Base-by-base conservation (phyloP, 2,329 filamentous ascomycete species). In the Neofusicoccum umdonicola region DNA sequence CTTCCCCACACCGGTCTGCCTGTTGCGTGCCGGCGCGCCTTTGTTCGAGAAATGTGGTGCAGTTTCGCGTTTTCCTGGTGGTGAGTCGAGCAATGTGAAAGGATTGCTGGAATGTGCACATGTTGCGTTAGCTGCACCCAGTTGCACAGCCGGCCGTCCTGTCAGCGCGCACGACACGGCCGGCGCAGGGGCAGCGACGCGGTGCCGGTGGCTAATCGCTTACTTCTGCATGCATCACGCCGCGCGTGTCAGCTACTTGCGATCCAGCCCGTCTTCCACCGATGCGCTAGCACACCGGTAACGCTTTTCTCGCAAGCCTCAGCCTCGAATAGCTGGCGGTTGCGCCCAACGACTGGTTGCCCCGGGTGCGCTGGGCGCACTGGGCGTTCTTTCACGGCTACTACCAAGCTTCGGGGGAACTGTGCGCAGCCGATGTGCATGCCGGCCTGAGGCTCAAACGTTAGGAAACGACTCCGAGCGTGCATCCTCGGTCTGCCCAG, bases 281-380 rank as follows among this genome's bases (percentile, higher is more conserved):
- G 54, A 58, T 58, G 27, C 27, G 27, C 27, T 31, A 31, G 27
- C 27, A 31, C 6, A 7, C 27, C 27, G 27, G 27, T 31, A 31
- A 31, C 27, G 27, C 41, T 17, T n/a, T 17, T n/a, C 13, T 17
- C n/a, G 27, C 37, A 34, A 37, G 17, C 19, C 52, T 31, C 52
- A 42, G 19, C 39, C 39, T 57, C 54, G 41, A 39, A 19, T 42
- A 34, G 27, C 54, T 31, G 54, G 39, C 19, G 12, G 41, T 34
- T 58, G 56, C 56, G 42, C 42, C 56, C 17, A 22, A 37, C 56
- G 31, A 60, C 56, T 60, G 56, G 56, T 60, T 60, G 56, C 42
- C 42, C 27, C 27, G 41, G 56, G 41, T 31, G 31, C 56, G 27
- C 41, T 58, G 54, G 34, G 54, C 54, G 27, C 22, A 35, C 41